A percentile compares a stretch with the other conserved stretches of the same genome.
These are phyloP conservation scores for Carallia pectinifolia DNA, from an alignment of 345 rosid species.

Conservation along the genomic window DNA sequence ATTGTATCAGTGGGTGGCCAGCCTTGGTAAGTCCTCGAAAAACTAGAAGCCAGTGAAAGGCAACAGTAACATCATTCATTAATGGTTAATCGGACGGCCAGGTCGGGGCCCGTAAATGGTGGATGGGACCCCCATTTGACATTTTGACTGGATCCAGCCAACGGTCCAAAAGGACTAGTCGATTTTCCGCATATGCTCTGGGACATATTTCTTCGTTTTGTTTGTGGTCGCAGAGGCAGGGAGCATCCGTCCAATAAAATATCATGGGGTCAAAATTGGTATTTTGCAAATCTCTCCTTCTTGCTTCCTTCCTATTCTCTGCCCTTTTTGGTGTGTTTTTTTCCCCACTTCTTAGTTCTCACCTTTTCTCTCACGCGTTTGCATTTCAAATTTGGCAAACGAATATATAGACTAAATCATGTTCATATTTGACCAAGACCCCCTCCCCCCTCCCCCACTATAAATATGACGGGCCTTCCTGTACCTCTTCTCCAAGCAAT, in stretches of 20 bases:
- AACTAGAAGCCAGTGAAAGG: neutral
- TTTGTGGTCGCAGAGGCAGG: no score
- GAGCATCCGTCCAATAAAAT: neutral
- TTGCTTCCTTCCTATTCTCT: neutral
- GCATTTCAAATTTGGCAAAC: neutral
- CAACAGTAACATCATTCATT: no score
- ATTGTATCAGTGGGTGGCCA: neutral
- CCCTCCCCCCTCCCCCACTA: neutral
- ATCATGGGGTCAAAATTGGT: neutral
- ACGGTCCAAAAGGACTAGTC: neutral
- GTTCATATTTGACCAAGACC: no score
- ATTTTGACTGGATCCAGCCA: neutral
- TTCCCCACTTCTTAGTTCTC: no score
- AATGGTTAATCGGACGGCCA: neutral
- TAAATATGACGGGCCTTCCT: slow-evolving; percentile 1
- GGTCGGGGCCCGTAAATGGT: no score
- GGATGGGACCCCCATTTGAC: neutral
- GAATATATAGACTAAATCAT: neutral
- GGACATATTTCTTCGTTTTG: no score
- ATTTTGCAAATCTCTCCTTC: neutral
- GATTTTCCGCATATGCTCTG: neutral
- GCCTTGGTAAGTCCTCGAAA: neutral
- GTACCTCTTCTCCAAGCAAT: neutral
- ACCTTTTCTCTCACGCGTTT: neutral
- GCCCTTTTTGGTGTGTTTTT: no score